Conservation (phyloP, 2,329 filamentous ascomycete genomes). For the Penicillium sp. region DNA sequence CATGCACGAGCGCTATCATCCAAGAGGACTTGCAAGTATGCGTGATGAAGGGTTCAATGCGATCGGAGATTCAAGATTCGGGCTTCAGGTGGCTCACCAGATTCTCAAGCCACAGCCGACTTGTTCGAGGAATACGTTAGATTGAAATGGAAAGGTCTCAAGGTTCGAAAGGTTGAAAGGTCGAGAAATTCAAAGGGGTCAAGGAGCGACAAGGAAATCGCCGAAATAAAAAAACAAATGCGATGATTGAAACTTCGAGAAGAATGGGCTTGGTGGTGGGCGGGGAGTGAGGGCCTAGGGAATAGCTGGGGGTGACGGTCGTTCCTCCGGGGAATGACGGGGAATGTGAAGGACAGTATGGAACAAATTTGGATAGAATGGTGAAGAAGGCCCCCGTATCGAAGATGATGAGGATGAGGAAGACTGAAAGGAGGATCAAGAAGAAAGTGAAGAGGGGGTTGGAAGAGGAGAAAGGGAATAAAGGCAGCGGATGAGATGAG, state of each 20-base stretch:
- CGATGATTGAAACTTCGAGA: background rate
- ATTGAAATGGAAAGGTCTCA: background rate
- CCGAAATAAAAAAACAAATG: background rate
- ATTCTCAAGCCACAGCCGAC: slow-evolving; percentile 5
- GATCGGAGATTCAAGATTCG: background rate
- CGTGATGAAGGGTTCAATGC: background rate
- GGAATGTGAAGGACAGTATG: slow-evolving; percentile 11
- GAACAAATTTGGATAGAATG: background rate
- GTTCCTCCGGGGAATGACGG: slow-evolving; percentile 43
- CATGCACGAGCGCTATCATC: slow-evolving; percentile 12
- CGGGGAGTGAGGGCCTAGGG: slow-evolving; percentile 10
- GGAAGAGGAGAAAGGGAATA: slow-evolving; percentile 14
- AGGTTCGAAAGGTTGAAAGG: background rate
- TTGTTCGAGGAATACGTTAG: background rate
- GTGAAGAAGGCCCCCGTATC: background rate
- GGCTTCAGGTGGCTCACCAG: slow-evolving; percentile 13
- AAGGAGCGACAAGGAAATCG: background rate
- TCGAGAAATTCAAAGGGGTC: background rate
- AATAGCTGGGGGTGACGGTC: slow-evolving; percentile 27
- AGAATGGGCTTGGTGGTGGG: slow-evolving; percentile 10
- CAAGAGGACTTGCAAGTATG: background rate
- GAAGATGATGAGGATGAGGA: slow-evolving; percentile 6
- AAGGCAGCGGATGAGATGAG: slow-evolving; percentile 13
- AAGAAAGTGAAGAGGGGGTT: background rate
- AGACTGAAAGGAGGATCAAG: slow-evolving; percentile 15